Evolutionary conservation across 1,139 yeast genomes (phyloP).

Genomic region (Yamadazyma triangularis): DNA sequence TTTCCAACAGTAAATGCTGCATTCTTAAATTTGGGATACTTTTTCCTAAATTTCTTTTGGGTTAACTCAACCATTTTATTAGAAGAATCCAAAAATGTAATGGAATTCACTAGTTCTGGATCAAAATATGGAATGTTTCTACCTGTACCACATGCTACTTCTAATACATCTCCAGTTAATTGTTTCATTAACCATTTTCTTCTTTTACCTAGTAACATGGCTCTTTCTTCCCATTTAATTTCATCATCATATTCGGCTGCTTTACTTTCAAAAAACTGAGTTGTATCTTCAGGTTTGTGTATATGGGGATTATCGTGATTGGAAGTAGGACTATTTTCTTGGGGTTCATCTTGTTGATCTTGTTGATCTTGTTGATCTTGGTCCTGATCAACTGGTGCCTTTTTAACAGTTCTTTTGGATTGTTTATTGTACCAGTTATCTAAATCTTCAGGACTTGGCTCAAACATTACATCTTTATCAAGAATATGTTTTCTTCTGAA

Average conservation of each 20-base stretch:
- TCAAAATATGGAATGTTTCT: slow-evolving; percentile 77
- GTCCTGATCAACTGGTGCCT: slow-evolving; percentile 25
- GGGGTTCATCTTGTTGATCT: slow-evolving; percentile 2
- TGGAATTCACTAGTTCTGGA: slow-evolving; percentile 55
- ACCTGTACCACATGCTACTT: slow-evolving; percentile 96
- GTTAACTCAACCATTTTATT: slow-evolving; percentile 82
- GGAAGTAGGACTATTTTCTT: slow-evolving; percentile 9
- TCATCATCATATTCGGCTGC: slow-evolving; percentile 81
- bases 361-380: slow-evolving; percentile 5
- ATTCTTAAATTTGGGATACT: slow-evolving; percentile 59
- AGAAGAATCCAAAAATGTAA: slow-evolving; percentile 85
- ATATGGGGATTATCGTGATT: slow-evolving; percentile 38
- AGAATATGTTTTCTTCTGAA: slow-evolving; percentile 44
- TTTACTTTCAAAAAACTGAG: slow-evolving; percentile 71
- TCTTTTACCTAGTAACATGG: slow-evolving; percentile 76
- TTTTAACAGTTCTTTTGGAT: slow-evolving; percentile 20
- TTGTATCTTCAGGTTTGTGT: slow-evolving; percentile 74
- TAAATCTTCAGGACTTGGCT: slow-evolving; percentile 49
- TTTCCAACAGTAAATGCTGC: slow-evolving; percentile 90
- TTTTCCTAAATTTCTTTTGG: slow-evolving; percentile 62
- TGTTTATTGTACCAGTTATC: slow-evolving; percentile 44
- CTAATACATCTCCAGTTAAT: slow-evolving; percentile 82
- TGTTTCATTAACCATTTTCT: slow-evolving; percentile 82
- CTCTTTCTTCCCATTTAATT: slow-evolving; percentile 81
- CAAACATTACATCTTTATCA: slow-evolving; percentile 41